These are phyloP conservation scores for Mucor sp. DNA, from an alignment of 371 early-diverging fungal species.

Conservation along the genomic window DNA sequence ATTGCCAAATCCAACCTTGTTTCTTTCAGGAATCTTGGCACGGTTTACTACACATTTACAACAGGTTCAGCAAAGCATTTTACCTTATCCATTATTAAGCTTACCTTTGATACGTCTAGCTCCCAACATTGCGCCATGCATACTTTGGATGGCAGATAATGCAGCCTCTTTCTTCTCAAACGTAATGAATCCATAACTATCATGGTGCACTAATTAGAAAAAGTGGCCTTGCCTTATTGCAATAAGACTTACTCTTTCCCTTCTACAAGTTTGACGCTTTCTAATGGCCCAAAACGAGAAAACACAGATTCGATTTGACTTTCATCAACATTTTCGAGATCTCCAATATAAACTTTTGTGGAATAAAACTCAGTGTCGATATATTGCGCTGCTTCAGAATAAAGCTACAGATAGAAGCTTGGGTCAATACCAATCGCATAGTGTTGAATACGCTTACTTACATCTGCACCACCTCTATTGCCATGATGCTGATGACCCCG, in stretches of 20 bases:
- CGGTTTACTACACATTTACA: conserved; percentile 44
- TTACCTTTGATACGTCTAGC: conserved; percentile 52
- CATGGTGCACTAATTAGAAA: background rate
- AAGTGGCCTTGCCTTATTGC: background rate
- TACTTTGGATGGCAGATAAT: conserved; percentile 47
- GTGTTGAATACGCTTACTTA: conserved; percentile 2
- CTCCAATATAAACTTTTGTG: conserved; percentile 60
- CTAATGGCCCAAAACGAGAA: conserved; percentile 55
- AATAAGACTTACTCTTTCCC: conserved; percentile 53
- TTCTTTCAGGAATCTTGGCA: conserved; percentile 64
- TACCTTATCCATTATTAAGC: background rate
- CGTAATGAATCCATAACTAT: conserved; percentile 59
- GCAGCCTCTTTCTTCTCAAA: conserved; percentile 51
- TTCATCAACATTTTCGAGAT: conserved; percentile 42
- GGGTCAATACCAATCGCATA: background rate
- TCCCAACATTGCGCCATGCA: conserved; percentile 54
- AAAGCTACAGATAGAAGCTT: conserved; percentile 33
- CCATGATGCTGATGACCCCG: conserved; percentile 9
- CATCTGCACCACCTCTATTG: conserved; percentile 19
- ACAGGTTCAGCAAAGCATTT: background rate
- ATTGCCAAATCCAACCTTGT: conserved; percentile 62
- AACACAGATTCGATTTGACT: conserved; percentile 42
- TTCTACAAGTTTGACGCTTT: conserved; percentile 56
- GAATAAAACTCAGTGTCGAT: conserved; percentile 62
- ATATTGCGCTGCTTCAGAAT: conserved; percentile 57